Percentiles rank a stretch among this genome's conserved stretches.
Conservation (phyloP, 768 basidiomycete genomes). For the Amylocystis lapponica region DNA sequence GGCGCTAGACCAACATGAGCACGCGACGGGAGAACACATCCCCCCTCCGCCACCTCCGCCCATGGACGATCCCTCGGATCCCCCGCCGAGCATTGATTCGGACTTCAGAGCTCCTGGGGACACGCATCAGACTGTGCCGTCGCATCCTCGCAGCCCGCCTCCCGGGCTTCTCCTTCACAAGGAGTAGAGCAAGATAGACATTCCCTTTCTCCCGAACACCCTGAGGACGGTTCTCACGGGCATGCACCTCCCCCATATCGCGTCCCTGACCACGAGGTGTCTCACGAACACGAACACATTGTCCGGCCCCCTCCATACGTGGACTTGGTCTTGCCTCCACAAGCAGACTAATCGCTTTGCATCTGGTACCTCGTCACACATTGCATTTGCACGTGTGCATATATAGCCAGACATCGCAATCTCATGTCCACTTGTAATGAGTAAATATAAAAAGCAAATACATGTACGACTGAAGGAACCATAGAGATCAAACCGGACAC, state of each 20-base stretch:
- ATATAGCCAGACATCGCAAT: background rate
- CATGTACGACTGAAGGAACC: slow-evolving; percentile 14
- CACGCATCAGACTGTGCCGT: slow-evolving; percentile 17
- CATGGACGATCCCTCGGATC: slow-evolving; percentile 84
- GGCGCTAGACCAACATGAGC: slow-evolving; percentile 32
- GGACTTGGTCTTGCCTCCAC: slow-evolving; percentile 20
- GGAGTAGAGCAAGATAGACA: slow-evolving; percentile 8
- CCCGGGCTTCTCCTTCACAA: slow-evolving; percentile 8
- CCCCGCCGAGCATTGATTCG: slow-evolving; percentile 84
- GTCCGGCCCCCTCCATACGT: slow-evolving; percentile 33
- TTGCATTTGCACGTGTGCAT: background rate
- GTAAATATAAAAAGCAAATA: slow-evolving; percentile 13
- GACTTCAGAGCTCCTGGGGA: slow-evolving; percentile 40
- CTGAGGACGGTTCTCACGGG: slow-evolving; percentile 30
- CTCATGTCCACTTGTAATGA: slow-evolving; percentile 5
- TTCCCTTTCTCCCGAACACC: background rate
- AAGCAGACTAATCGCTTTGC: background rate
- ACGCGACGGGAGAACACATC: slow-evolving; percentile 26
- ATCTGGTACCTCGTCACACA: background rate
- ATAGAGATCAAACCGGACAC: slow-evolving; percentile 19
- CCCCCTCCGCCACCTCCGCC: slow-evolving; percentile 77
- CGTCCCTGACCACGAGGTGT: slow-evolving; percentile 40
- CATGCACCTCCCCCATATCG: slow-evolving; percentile 80
- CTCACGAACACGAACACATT: slow-evolving; percentile 26
- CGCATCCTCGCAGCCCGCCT: slow-evolving; percentile 15